A percentile compares a stretch with the other conserved stretches of the same genome.
phyloP scores from a whole-genome alignment of 2,329 filamentous ascomycete genomes.

The Aspergillus quadricinctus region DNA sequence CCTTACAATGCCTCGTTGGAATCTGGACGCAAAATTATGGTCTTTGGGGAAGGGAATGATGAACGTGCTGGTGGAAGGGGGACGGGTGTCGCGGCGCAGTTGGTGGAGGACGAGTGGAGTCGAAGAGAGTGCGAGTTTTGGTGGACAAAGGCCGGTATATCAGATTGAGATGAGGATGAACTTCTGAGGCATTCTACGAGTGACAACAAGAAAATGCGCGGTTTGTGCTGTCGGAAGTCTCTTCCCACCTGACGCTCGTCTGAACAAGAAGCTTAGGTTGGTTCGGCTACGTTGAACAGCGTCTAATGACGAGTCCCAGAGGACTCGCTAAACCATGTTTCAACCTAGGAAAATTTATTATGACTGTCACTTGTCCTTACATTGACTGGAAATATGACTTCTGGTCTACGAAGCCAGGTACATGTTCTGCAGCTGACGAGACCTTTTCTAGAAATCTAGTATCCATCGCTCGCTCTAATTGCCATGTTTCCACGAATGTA shows the following conservation, averaged over 20 bases:
- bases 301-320: background rate
- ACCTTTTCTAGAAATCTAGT: too few relatives aligned
- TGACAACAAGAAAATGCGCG: too few relatives aligned
- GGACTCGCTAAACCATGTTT: background rate
- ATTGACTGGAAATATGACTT: background rate
- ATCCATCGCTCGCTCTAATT: too few relatives aligned
- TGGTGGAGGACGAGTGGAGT: conserved; percentile 41
- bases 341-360: too few relatives aligned
- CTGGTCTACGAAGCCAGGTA: too few relatives aligned
- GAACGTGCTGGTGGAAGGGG: conserved; percentile 43
- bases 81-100: conserved; percentile 36
- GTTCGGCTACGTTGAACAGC: background rate
- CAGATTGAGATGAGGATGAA: conserved; percentile 8
- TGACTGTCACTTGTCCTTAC: background rate
- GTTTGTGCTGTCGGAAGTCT: too few relatives aligned
- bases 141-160: conserved; percentile 33
- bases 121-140: conserved; percentile 46
- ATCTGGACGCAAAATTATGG: conserved; percentile 35
- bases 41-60: conserved; percentile 47
- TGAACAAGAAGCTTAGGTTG: background rate
- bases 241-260: background rate
- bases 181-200: too few relatives aligned
- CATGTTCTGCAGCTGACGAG: too few relatives aligned
- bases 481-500: too few relatives aligned
- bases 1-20: conserved; percentile 20